Percentiles rank a stretch among this genome's conserved stretches.
Conservation (phyloP, 2,329 filamentous ascomycete species). For the Colletotrichum plurivorum region DNA sequence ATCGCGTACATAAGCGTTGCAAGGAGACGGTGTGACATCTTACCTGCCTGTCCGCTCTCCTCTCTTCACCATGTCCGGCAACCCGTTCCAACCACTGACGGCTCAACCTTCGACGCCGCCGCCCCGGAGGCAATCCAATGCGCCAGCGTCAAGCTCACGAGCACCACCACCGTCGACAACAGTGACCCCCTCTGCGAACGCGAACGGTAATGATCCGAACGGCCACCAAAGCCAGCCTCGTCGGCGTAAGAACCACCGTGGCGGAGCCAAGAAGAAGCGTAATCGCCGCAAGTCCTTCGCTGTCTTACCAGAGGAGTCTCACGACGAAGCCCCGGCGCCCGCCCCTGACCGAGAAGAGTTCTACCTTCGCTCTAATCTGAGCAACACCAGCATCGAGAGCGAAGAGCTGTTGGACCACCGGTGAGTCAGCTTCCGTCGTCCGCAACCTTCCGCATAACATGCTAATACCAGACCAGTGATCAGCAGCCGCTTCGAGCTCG, state of each 20-base stretch:
- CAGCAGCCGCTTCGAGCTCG: conserved; percentile 76
- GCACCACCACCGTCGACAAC: conserved; percentile 26
- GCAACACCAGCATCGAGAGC: conserved; percentile 90
- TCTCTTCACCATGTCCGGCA: conserved; percentile 49
- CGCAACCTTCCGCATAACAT: conserved; percentile 15
- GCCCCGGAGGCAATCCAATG: conserved; percentile 30
- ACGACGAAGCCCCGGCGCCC: conserved; percentile 51
- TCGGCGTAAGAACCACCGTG: conserved; percentile 79
- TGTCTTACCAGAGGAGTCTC: conserved; percentile 69
- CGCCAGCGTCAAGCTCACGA: conserved; percentile 37
- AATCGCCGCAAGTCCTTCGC: conserved; percentile 86
- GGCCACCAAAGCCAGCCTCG: conserved; percentile 39
- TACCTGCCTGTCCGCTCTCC: not conserved
- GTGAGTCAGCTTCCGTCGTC: conserved; percentile 57
- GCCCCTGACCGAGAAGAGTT: conserved; percentile 57
- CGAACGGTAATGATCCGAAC: conserved; percentile 34
- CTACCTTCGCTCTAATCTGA: conserved; percentile 73
- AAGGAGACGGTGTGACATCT: conserved; percentile 28
- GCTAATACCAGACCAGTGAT: conserved; percentile 57
- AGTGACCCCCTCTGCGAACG: conserved; percentile 23
- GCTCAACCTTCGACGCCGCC: conserved; percentile 31
- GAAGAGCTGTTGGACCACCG: conserved; percentile 90
- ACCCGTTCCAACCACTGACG: conserved; percentile 48
- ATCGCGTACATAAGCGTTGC: conserved; percentile 30
- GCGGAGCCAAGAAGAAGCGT: conserved; percentile 83